Percentiles rank a stretch among this genome's conserved stretches.
Conservation (phyloP, 2,329 filamentous ascomycete species). For the Microdochium nivale region DNA sequence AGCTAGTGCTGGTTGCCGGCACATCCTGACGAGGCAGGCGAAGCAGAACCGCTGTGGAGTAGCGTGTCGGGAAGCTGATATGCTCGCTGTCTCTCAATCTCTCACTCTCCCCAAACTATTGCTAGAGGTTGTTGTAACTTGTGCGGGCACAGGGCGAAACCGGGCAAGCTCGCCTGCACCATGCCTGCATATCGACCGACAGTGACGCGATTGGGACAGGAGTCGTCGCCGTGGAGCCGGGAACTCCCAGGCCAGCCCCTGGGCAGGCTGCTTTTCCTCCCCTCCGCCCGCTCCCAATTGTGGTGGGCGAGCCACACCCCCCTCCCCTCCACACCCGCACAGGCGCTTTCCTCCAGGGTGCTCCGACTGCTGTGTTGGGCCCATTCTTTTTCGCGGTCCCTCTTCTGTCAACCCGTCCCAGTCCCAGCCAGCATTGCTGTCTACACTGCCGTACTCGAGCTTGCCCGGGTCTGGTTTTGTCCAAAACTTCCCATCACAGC, state of each 20-base stretch:
- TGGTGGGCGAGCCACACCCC: not conserved
- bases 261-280: not conserved
- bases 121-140: too few species aligned
- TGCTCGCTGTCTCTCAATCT: not conserved
- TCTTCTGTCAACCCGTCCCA: not conserved
- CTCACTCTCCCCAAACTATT: too few species aligned
- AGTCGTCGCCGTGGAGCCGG: not conserved
- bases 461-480: not conserved
- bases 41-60: too few species aligned
- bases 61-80: not conserved
- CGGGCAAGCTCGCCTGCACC: too few species aligned
- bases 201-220: not conserved
- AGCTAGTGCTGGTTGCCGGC: too few species aligned
- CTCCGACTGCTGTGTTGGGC: not conserved
- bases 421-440: not conserved
- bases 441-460: not conserved
- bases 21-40: too few species aligned
- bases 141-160: too few species aligned
- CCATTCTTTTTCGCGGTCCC: not conserved
- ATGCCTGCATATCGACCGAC: not conserved
- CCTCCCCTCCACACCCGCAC: not conserved
- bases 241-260: not conserved
- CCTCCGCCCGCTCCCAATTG: not conserved
- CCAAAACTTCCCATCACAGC: not conserved
- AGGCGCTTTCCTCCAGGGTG: not conserved